phyloP scores from a whole-genome alignment of 805 yeast genomes.

The Wickerhamiella hasegawae region DNA sequence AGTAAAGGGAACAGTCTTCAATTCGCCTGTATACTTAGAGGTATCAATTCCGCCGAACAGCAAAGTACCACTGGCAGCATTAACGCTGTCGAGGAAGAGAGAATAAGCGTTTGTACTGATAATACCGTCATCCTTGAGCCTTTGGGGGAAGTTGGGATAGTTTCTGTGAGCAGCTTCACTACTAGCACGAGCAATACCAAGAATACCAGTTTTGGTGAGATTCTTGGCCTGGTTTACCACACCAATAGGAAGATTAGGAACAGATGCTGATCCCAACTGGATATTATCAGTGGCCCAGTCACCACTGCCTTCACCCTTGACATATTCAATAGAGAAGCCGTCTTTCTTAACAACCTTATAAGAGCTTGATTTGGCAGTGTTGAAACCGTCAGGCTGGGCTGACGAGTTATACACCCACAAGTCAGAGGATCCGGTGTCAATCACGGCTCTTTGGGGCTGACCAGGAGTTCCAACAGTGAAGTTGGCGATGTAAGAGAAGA shows the following conservation, averaged over 20 bases:
- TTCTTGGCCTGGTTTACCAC: slow-evolving; percentile 51
- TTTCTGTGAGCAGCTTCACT: slow-evolving; percentile 16
- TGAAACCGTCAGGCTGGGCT: slow-evolving; percentile 11
- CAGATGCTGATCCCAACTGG: slow-evolving; percentile 25
- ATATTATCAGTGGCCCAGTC: slow-evolving; percentile 47
- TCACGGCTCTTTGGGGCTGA: slow-evolving; percentile 33
- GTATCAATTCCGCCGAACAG: slow-evolving; percentile 29
- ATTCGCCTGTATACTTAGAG: slow-evolving; percentile 25
- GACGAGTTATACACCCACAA: not conserved
- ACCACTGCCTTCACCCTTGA: slow-evolving; percentile 27
- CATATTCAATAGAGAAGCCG: slow-evolving; percentile 5
- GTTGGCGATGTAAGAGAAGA: slow-evolving; percentile 9
- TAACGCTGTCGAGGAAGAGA: slow-evolving; percentile 24
- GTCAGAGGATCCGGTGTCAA: slow-evolving; percentile 25
- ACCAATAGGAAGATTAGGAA: slow-evolving; percentile 47
- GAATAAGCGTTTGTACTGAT: slow-evolving; percentile 30
- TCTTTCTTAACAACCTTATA: slow-evolving; percentile 6
- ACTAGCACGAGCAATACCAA: slow-evolving; percentile 21
- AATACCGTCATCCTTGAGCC: slow-evolving; percentile 24
- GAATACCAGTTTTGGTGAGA: slow-evolving; percentile 16
- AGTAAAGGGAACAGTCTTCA: slow-evolving; percentile 19
- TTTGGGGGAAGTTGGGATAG: slow-evolving; percentile 20
- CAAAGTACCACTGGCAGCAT: slow-evolving; percentile 21
- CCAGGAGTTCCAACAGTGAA: slow-evolving; percentile 35
- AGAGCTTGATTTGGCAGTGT: slow-evolving; percentile 13